Percentiles rank a stretch among this genome's conserved stretches.
phyloP scores from a whole-genome alignment of 257 asterid genomes.

The Solanum lycopersicoides region DNA sequence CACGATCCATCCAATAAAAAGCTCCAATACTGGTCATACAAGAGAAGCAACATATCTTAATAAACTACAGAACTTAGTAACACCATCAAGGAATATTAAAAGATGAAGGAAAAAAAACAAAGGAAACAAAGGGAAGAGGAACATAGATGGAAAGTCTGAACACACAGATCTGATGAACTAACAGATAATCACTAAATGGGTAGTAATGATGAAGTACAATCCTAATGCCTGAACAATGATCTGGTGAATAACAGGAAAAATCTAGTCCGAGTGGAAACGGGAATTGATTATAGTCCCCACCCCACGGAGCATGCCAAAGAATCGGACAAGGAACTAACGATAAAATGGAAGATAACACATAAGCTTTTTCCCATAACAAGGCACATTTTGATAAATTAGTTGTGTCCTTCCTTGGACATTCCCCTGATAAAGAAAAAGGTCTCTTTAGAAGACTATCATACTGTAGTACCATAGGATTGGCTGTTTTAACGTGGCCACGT shows the following conservation, averaged over 20 bases:
- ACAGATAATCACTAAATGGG: neutral
- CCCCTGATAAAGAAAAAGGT: neutral
- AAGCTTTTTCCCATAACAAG: neutral
- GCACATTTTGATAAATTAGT: neutral
- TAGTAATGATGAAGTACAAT: neutral
- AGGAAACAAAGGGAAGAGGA: neutral
- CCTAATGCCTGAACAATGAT: neutral
- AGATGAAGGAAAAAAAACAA: neutral
- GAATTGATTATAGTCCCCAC: neutral
- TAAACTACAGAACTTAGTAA: neutral
- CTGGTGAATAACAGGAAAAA: neutral
- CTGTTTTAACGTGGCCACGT: neutral
- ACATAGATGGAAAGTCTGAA: neutral
- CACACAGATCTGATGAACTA: neutral
- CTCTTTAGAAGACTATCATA: neutral
- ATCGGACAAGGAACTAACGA: neutral
- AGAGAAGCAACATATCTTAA: neutral
- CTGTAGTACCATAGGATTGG: neutral
- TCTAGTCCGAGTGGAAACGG: neutral
- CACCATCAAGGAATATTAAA: neutral
- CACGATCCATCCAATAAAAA: slow-evolving; percentile 95
- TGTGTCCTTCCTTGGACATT: neutral
- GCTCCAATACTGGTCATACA: slow-evolving; percentile 69
- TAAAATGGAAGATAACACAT: neutral
- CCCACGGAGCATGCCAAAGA: neutral